Conservation (phyloP, 345 rosid genomes). For the Citrus australasica region DNA sequence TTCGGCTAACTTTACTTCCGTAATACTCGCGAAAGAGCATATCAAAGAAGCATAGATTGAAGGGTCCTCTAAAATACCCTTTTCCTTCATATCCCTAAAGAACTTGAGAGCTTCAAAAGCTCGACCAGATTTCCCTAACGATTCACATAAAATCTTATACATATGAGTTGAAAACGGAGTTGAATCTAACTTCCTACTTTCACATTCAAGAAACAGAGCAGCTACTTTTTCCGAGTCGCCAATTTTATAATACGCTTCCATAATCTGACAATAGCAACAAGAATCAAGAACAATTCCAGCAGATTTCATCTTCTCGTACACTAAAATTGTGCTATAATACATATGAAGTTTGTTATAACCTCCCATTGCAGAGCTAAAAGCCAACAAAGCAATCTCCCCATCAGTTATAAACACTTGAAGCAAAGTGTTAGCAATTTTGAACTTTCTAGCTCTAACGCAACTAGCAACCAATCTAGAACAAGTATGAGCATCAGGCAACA, state of each 20-base stretch:
- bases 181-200: constrained; percentile 29
- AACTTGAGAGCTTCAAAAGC: constrained; percentile 61
- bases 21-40: constrained; percentile 42
- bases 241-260: constrained; percentile 61
- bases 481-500: constrained; percentile 54
- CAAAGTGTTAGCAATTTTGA: constrained; percentile 43
- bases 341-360: constrained; percentile 80
- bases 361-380: constrained; percentile 65
- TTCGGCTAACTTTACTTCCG: constrained; percentile 39
- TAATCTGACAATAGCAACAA: constrained; percentile 52
- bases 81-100: constrained; percentile 51
- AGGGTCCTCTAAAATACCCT: constrained; percentile 40
- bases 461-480: constrained; percentile 51
- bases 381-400: constrained; percentile 33
- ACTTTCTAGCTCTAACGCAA: constrained; percentile 56
- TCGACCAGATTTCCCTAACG: constrained; percentile 59
- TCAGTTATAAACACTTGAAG: constrained; percentile 47
- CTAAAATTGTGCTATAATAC: constrained; percentile 58
- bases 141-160: constrained; percentile 43
- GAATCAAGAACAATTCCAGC: constrained; percentile 41
- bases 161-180: constrained; percentile 31
- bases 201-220: constrained; percentile 56
- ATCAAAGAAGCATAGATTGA: constrained; percentile 56
- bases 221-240: constrained; percentile 49
- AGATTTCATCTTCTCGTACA: constrained; percentile 46